Percentiles rank a stretch among this genome's conserved stretches.
phyloP scores from a whole-genome alignment of 2,329 filamentous ascomycete genomes.

The Fusarium mundagurra region DNA sequence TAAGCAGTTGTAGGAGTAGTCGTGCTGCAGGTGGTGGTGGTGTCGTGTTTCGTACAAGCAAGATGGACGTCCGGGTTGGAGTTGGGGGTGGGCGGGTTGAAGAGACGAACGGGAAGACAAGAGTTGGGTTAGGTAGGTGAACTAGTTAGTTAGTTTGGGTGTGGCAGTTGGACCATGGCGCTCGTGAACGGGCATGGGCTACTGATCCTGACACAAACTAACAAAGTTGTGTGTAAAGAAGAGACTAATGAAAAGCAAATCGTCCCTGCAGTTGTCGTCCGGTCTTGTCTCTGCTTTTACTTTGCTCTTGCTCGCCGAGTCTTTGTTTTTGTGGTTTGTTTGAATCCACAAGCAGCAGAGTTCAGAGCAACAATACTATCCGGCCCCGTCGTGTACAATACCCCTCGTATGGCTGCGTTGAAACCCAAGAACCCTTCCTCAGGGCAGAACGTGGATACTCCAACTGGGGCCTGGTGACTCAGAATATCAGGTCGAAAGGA shows the following conservation, averaged over 20 bases:
- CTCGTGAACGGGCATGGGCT: conserved; percentile 14
- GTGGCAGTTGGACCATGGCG: conserved; percentile 44
- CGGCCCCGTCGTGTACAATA: conserved; percentile 4
- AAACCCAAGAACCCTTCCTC: conserved; percentile 36
- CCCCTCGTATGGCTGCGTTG: conserved; percentile 39
- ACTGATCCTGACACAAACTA: conserved; percentile 35
- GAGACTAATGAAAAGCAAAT: conserved; percentile 29
- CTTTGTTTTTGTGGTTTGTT: conserved; percentile 23
- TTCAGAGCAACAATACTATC: not conserved
- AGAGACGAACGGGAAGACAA: conserved; percentile 29
- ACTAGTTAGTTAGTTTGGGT: conserved; percentile 13
- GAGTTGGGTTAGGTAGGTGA: conserved; percentile 1
- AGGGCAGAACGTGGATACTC: conserved; percentile 42
- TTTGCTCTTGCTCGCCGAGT: not conserved
- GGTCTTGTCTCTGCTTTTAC: conserved; percentile 8
- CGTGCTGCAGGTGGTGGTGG: conserved; percentile 13
- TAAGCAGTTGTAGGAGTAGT: conserved; percentile 27
- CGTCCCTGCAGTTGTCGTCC: conserved; percentile 1
- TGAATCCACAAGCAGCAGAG: conserved; percentile 8
- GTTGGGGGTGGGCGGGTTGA: conserved; percentile 31
- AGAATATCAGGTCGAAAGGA: conserved; percentile 39
- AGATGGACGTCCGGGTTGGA: conserved; percentile 23
- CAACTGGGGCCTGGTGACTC: conserved; percentile 41
- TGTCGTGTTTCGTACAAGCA: conserved; percentile 33
- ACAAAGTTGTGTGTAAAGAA: not conserved